These are phyloP conservation scores for Saccharomyces uvarum DNA, from an alignment of 1,139 yeast genomes.

Conservation along the genomic window DNA sequence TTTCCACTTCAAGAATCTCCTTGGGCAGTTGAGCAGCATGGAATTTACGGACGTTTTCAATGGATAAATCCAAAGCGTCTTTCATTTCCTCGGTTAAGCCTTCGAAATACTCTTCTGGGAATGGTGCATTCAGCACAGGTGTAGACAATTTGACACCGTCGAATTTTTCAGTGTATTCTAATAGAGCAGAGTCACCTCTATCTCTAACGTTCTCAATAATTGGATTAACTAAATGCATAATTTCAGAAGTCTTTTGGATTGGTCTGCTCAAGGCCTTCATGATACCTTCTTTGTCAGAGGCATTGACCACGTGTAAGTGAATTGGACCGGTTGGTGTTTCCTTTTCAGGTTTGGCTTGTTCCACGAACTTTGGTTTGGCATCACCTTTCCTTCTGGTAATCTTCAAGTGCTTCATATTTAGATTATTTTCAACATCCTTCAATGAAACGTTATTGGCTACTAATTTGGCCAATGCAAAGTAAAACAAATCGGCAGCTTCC, in stretches of 20 bases:
- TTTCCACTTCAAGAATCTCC: slow-evolving; percentile 75
- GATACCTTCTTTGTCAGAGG: slow-evolving; percentile 41
- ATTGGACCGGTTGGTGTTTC: slow-evolving; percentile 37
- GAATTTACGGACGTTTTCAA: slow-evolving; percentile 81
- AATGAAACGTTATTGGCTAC: slow-evolving; percentile 73
- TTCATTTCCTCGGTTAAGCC: slow-evolving; percentile 68
- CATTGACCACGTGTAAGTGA: slow-evolving; percentile 54
- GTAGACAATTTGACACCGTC: slow-evolving; percentile 68
- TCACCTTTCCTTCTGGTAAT: slow-evolving; percentile 93
- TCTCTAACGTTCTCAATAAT: slow-evolving; percentile 69
- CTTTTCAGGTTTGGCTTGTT: slow-evolving; percentile 18
- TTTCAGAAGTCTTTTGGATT: slow-evolving; percentile 81
- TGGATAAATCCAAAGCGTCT: slow-evolving; percentile 80
- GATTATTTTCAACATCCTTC: slow-evolving; percentile 72
- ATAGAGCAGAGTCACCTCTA: slow-evolving; percentile 77
- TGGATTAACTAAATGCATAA: slow-evolving; percentile 86
- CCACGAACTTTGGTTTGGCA: slow-evolving; percentile 72
- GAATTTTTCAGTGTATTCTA: slow-evolving; percentile 82
- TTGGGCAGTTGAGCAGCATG: slow-evolving; percentile 83
- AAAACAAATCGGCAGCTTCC: slow-evolving; percentile 94
- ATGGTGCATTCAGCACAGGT: slow-evolving; percentile 83
- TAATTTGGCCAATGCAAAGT: slow-evolving; percentile 84
- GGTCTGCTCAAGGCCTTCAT: slow-evolving; percentile 71
- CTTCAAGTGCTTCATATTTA: slow-evolving; percentile 75
- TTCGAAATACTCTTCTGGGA: slow-evolving; percentile 56